Base-by-base conservation (phyloP, 176 grass and related monocot genomes). In the Cenchrus fungigraminus region DNA sequence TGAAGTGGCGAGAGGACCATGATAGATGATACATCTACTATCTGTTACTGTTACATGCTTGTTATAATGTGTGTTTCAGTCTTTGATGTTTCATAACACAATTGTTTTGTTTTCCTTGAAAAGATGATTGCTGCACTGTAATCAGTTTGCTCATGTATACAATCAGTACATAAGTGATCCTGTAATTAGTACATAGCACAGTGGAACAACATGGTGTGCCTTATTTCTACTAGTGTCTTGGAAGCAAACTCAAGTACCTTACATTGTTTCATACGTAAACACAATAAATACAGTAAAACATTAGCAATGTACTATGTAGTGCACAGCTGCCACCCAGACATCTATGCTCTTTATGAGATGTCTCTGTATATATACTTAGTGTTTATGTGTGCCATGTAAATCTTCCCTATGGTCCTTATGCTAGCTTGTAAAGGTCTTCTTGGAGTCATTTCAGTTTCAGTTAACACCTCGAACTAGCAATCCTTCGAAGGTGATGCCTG, bases 401-500 rank as follows among this genome's bases (percentile, higher is more conserved):
- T 68, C 67, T 68, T 85, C 42, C 80, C 15, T 76, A 12, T 25
- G 46, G 85, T 37, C 34, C 81, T 37, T 78, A 14, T 40, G 32
- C 15, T 51, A 76, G 51, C 68, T 79, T 46, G 65, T 31, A 14
- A 65, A 58, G 84, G 16, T 72, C 65, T 56, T 74, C 9, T 83
- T 74, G 65, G 51, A 71, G 20, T 54, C 65, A 12, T 83, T 85
- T 73, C 85, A 73, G 17, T 73, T 75, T 87, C 72, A 72, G 54
- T 92, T 82, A 25, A 90, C 63, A 42, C 76, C 87, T 74, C 85
- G 73, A 31, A 92, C 91, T 66, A 97, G 79, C 84, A 97, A 65
- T 68, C 94, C 94, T 88, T 97, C 94, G 82, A 97, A 97, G 42
- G 94, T 97, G 77, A 97, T 91, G 46, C 94, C 94, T 69, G 94